Evolutionary conservation across 805 yeast species (phyloP), one percentile per base, ranked within the genome.

Genomic region (Suhomyces emberorum): DNA sequence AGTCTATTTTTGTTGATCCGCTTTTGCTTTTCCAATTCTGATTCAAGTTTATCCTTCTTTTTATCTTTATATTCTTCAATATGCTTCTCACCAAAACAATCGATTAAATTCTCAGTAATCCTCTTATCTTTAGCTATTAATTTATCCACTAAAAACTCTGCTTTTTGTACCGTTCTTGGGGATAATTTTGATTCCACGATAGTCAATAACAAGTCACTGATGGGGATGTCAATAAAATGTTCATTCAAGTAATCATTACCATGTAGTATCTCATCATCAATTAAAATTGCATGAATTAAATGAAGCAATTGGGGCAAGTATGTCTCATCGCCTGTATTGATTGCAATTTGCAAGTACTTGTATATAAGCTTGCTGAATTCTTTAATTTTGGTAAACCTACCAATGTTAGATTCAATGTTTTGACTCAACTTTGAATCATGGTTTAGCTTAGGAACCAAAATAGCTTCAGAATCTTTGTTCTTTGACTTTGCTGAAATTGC

Each of bases 251-350:
- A 61, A 1, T 51, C 37, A 7, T 52, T 38, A 1, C 78, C 81
- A 43, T 66, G 55, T 18, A 46, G 30, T 7, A 38, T 37, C 41
- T 72, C 79, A 35, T 70, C 71, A 49, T 79, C 83, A 19, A 63
- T 49, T 14, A 83, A 50, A 6, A 81, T 64, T 4, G 85, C 89
- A 60, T 84, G 88, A 2, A 82, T 44, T 33, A 85, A 64, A 53
- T 84, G 93, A 25, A 85, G 64, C n/a, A 81, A 49, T 28, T 76
- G 78, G 12, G 78, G 74, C 23, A 82, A 56, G 47, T 66, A 81
- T 0, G 75, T 62, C 36, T 80, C 83, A 35, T 77, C 74, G 1
- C 69, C 65, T 1, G 64, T 58, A 32, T 69, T 70, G 15, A 80
- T 59, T 0, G 84, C 69, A 26, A 67, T 66, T 34, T 74, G 76